Conservation (phyloP, 768 basidiomycete genomes). For the Agaricus subrufescens region DNA sequence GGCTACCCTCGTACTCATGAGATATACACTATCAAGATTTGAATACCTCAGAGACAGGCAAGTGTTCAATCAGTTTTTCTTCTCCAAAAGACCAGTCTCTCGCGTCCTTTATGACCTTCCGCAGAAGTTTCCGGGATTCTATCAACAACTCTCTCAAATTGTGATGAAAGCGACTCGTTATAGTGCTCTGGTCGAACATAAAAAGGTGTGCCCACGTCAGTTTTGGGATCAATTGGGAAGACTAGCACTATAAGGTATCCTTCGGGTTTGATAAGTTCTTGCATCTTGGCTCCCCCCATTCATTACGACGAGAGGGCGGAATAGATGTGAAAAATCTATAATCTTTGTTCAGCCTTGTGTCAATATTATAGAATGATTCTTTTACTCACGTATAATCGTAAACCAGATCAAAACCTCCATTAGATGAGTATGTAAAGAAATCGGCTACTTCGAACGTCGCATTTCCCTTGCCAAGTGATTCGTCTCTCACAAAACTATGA, state of each 20-base stretch:
- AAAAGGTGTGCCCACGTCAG: constrained; percentile 55
- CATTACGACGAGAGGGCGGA: constrained; percentile 42
- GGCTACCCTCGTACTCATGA: too few relatives aligned
- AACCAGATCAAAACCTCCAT: constrained; percentile 46
- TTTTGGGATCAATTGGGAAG: constrained; percentile 46
- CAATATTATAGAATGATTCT: background rate
- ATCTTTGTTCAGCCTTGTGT: background rate
- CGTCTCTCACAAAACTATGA: constrained; percentile 10
- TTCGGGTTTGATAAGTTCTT: constrained; percentile 50
- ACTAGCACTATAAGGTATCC: constrained; percentile 59
- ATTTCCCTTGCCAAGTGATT: constrained; percentile 15
- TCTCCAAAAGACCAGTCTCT: constrained; percentile 54
- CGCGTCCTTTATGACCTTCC: constrained; percentile 38
- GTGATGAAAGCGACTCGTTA: constrained; percentile 38
- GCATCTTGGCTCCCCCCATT: constrained; percentile 65
- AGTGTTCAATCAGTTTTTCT: constrained; percentile 14
- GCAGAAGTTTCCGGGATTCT: constrained; percentile 41
- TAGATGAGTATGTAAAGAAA: constrained; percentile 49
- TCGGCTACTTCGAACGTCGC: constrained; percentile 38
- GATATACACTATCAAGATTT: too few relatives aligned
- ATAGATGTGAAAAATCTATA: constrained; percentile 71
- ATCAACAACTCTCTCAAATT: constrained; percentile 52
- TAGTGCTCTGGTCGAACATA: constrained; percentile 57
- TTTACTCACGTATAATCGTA: constrained; percentile 58
- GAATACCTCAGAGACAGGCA: too few relatives aligned